These are phyloP conservation scores for Neurospora sp. DNA, from an alignment of 495 filamentous ascomycete species.

Conservation along the genomic window DNA sequence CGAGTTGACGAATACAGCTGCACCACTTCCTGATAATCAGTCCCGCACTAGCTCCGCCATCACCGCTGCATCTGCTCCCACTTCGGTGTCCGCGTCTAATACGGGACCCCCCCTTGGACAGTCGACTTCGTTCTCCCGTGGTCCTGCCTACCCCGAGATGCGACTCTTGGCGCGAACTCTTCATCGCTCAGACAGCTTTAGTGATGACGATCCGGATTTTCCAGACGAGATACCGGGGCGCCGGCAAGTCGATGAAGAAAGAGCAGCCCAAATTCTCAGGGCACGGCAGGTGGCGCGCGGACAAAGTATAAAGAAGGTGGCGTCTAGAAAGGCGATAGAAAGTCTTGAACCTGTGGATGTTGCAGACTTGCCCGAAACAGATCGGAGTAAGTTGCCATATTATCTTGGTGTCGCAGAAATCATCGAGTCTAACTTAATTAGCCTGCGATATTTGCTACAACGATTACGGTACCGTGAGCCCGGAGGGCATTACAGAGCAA, in stretches of 20 bases:
- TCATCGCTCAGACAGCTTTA: slow-evolving; percentile 12
- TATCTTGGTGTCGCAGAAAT: neutral
- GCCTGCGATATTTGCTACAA: slow-evolving; percentile 51
- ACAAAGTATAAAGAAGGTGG: slow-evolving; percentile 31
- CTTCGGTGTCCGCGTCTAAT: neutral
- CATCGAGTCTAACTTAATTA: slow-evolving; percentile 12
- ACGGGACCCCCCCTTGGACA: neutral
- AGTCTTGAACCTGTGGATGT: slow-evolving; percentile 35
- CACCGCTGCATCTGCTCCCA: neutral
- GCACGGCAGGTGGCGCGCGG: slow-evolving; percentile 28
- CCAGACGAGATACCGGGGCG: neutral
- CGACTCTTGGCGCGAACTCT: neutral
- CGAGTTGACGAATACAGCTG: neutral
- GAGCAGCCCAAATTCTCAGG: neutral
- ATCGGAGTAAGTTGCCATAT: slow-evolving; percentile 34
- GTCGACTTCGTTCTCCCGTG: neutral
- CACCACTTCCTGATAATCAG: neutral
- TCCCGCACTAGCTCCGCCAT: neutral
- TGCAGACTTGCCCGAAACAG: slow-evolving; percentile 30
- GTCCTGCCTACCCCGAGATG: neutral
- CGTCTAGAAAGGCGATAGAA: slow-evolving; percentile 35
- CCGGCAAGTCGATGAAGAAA: slow-evolving; percentile 5
- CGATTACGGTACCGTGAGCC: slow-evolving; percentile 39
- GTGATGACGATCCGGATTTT: slow-evolving; percentile 17
- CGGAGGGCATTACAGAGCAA: slow-evolving; percentile 40